A percentile compares a stretch with the other conserved stretches of the same genome.
phyloP scores from a whole-genome alignment of 164 flowering plant genomes.

The Aristolochia fimbriata region DNA sequence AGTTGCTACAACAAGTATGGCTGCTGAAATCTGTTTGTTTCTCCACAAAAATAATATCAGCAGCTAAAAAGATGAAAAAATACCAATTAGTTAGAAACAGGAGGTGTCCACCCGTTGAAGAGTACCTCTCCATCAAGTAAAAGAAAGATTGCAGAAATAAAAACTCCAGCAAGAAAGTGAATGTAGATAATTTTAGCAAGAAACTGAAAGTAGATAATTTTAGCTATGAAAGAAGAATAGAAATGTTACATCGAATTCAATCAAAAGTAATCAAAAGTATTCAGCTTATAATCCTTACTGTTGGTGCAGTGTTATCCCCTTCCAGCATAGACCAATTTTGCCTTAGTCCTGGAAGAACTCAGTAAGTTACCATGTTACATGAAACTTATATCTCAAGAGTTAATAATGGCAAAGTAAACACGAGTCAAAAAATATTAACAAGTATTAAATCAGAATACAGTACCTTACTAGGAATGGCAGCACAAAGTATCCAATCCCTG shows the following conservation, averaged over 20 bases:
- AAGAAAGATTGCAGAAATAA: no score
- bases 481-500: conserved; percentile 92
- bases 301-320: no score
- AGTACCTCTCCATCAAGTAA: no score
- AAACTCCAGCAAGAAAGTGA: no score
- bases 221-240: no score
- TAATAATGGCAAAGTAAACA: neutral
- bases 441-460: neutral
- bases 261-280: no score
- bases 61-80: conserved; percentile 40
- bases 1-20: conserved; percentile 50
- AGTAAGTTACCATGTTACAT: neutral
- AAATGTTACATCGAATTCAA: no score
- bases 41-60: conserved; percentile 84
- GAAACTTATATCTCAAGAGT: neutral
- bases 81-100: neutral
- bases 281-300: no score
- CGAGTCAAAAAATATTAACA: neutral
- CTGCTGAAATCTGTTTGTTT: conserved; percentile 66
- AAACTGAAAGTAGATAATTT: no score
- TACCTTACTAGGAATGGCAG: conserved; percentile 91
- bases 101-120: no score
- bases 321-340: conserved; percentile 86
- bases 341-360: conserved; percentile 49
- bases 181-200: no score